Conservation (phyloP, 108 stramenopile species). For the Pelagomonas calceolata region DNA sequence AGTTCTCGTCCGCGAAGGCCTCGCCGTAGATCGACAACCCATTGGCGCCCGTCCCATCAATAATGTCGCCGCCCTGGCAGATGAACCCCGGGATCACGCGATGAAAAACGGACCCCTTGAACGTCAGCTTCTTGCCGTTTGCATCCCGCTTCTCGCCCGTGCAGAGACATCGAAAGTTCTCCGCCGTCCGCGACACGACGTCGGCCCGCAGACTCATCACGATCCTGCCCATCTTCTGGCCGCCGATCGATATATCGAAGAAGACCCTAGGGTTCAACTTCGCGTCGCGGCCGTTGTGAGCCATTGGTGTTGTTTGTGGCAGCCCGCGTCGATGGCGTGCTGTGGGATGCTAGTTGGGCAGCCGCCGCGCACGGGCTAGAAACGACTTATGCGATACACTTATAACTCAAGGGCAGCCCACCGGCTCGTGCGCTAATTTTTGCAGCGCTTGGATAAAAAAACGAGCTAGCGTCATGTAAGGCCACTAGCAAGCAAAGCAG, state of each 20-base stretch:
- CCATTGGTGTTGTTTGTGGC: no score
- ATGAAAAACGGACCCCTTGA: conserved; percentile 66
- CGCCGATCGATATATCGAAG: conserved; percentile 71
- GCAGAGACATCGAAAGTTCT: conserved; percentile 84
- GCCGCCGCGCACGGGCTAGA: no score
- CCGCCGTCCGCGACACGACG: conserved; percentile 45
- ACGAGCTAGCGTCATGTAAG: no score
- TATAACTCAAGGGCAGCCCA: no score
- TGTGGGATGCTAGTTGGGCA: no score
- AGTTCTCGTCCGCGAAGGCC: conserved; percentile 89
- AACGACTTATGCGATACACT: no score
- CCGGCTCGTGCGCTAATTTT: no score
- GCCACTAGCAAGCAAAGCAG: no score
- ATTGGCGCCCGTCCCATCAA: conserved; percentile 71
- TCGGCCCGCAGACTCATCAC: conserved; percentile 38
- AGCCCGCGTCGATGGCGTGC: no score
- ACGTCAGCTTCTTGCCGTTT: conserved; percentile 28
- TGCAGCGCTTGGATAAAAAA: no score
- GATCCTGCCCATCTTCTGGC: conserved; percentile 10
- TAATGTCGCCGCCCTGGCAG: conserved; percentile 91
- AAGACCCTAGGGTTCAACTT: conserved; percentile 28
- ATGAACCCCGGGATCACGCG: conserved; percentile 84
- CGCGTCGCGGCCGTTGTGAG: no score
- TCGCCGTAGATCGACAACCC: conserved; percentile 51
- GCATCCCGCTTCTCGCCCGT: conserved; percentile 86